A percentile compares a stretch with the other conserved stretches of the same genome.
Conservation (phyloP, 2,329 filamentous ascomycete genomes). For the Periglandula ipomoeae region DNA sequence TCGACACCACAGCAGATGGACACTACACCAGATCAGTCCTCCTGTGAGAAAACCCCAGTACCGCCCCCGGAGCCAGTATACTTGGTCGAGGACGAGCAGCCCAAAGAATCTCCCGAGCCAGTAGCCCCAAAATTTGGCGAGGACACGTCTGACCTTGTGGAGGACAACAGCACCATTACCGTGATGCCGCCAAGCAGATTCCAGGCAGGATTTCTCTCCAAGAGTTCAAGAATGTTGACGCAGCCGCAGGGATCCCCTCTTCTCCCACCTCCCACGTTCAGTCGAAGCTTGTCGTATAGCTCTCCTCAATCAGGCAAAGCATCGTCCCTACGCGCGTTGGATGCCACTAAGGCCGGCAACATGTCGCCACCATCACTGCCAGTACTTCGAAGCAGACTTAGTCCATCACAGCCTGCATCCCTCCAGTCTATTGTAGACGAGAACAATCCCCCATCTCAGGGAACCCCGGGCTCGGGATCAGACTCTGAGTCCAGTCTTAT, state of each 20-base stretch:
- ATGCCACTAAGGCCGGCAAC: conserved; percentile 41
- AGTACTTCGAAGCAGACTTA: conserved; percentile 12
- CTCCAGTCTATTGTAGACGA: conserved; percentile 36
- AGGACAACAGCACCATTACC: conserved; percentile 21
- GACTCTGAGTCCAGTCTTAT: conserved; percentile 42
- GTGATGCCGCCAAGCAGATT: conserved; percentile 56
- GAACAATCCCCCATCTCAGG: conserved; percentile 39
- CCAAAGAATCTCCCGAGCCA: conserved; percentile 37
- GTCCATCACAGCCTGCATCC: conserved; percentile 13
- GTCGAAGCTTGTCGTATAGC: conserved; percentile 45
- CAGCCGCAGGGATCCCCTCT: conserved; percentile 51
- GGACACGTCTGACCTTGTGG: conserved; percentile 33
- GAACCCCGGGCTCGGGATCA: conserved; percentile 27
- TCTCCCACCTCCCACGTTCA: conserved; percentile 44
- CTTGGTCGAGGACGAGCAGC: conserved; percentile 12
- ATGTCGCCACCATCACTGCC: conserved; percentile 34
- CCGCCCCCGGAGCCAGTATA: conserved; percentile 18
- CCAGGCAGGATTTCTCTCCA: conserved; percentile 77
- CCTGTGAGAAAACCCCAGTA: conserved; percentile 21
- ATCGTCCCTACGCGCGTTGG: conserved; percentile 42
- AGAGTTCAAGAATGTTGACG: conserved; percentile 30
- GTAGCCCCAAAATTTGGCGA: conserved; percentile 33
- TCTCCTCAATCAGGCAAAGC: conserved; percentile 21
- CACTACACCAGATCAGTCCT: conserved; percentile 37
- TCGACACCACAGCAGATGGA: conserved; percentile 70